Evolutionary conservation across 1,284 basidiomycete species (phyloP).

Genomic region (Tylopilus sp.): DNA sequence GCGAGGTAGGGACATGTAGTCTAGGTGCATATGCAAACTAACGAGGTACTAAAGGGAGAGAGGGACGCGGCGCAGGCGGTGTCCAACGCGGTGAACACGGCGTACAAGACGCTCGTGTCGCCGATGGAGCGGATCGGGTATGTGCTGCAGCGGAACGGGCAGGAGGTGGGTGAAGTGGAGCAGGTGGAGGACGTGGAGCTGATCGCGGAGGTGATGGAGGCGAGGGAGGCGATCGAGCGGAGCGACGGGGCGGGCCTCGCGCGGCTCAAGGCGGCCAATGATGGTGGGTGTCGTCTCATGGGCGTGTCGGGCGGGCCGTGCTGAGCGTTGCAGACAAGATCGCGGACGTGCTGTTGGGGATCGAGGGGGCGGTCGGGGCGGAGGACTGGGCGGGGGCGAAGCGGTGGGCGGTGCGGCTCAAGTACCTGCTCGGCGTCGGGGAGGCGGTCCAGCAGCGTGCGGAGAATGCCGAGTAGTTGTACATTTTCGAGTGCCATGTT

Average conservation of each 20-base stretch:
- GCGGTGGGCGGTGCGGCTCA: slow-evolving; percentile 64
- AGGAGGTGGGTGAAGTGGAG: slow-evolving; percentile 71
- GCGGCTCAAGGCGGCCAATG: slow-evolving; percentile 54
- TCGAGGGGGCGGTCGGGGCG: slow-evolving; percentile 53
- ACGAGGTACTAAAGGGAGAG: slow-evolving; percentile 46
- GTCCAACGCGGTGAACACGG: slow-evolving; percentile 75
- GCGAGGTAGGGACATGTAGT: slow-evolving; percentile 32
- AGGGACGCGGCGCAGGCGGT: slow-evolving; percentile 60
- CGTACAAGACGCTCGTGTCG: slow-evolving; percentile 65
- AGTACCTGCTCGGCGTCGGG: slow-evolving; percentile 76
- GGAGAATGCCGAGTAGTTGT: slow-evolving; percentile 42
- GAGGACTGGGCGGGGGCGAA: slow-evolving; percentile 61
- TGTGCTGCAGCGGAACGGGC: slow-evolving; percentile 63
- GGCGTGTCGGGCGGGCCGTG: background rate
- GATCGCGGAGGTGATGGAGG: slow-evolving; percentile 79
- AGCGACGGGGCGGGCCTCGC: slow-evolving; percentile 50
- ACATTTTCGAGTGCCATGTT: background rate
- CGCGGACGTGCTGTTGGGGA: slow-evolving; percentile 42
- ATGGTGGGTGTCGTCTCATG: slow-evolving; percentile 42
- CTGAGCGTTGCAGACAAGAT: slow-evolving; percentile 51
- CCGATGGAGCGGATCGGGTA: slow-evolving; percentile 72
- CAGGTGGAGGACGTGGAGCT: slow-evolving; percentile 71
- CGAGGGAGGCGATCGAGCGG: slow-evolving; percentile 77
- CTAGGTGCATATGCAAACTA: slow-evolving; percentile 6
- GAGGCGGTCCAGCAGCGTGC: slow-evolving; percentile 54